Evolutionary conservation across 1,284 basidiomycete genomes (phyloP), one percentile per base, ranked within the genome.

Genomic region (Takashimella tepidaria): DNA sequence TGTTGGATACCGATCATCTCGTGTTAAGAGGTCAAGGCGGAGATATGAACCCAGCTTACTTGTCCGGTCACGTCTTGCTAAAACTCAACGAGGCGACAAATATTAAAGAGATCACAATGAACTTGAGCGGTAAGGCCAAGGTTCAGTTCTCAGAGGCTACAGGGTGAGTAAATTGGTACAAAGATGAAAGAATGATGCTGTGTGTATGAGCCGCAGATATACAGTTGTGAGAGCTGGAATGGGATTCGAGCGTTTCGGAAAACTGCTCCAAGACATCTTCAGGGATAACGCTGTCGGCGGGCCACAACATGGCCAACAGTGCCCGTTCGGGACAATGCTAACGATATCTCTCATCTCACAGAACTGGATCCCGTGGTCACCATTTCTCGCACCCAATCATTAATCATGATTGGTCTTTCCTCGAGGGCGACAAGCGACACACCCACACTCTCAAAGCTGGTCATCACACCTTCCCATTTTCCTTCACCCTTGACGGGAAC

Each of bases 21-120:
- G 79, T 80, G 51, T 81, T 93, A 66, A 82, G 84, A 59, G 91
- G 91, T 49, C 85, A 86, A 20, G 88, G 89, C 41, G 82, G 83
- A 61, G 89, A 92, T 59, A 86, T 90, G 65, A 86, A 90, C 65
- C 85, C 90, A 4, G 83, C 85, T 0, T 73, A 74, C 20, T 66
- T 79, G 22, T 72, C 69, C 11, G 92, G 92, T 10, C 80, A 86
- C 68, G 81, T 96, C 65, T 80, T 85, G 19, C 79, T 96, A 56
- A 81, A 85, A 69, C 82, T 96, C 54, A 77, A 80, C 3, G 89
- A 95, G 74, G 78, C 86, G 40, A 90, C 87, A 0, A 84, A 89
- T 24, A 83, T 96, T 74, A 89, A 86, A 73, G 88, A 92, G 73
- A 85, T 96, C 55, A 87, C 82, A 3, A 83, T 95, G 61, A 83